Evolutionary conservation across 2,329 filamentous ascomycete species (phyloP).

Genomic region (Monosporascus cannonballus): DNA sequence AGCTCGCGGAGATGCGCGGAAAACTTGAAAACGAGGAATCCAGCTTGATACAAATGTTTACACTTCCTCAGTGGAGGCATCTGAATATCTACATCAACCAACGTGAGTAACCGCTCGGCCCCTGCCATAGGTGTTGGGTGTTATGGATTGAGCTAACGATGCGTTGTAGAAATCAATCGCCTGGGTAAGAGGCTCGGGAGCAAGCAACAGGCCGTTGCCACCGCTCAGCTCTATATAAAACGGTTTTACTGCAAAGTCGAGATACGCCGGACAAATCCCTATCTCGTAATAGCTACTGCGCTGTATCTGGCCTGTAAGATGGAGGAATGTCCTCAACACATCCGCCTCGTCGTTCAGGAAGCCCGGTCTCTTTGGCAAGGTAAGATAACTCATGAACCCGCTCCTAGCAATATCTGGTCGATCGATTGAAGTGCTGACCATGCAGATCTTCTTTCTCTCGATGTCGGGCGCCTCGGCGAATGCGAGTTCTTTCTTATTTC

Average conservation of each 20-base stretch:
- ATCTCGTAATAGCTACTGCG: constrained; percentile 86
- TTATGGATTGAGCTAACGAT: constrained; percentile 1
- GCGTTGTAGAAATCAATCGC: constrained; percentile 62
- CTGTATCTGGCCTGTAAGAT: constrained; percentile 96
- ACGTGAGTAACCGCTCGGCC: constrained; percentile 48
- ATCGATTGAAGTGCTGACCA: constrained; percentile 7
- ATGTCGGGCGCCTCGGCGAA: constrained; percentile 81
- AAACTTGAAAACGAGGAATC: constrained; percentile 73
- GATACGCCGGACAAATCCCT: constrained; percentile 87
- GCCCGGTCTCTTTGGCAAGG: constrained; percentile 78
- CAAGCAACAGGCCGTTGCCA: constrained; percentile 88
- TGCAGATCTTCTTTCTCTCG: constrained; percentile 62
- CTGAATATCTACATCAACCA: constrained; percentile 90
- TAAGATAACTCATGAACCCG: constrained; percentile 21
- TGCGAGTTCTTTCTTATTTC: constrained; percentile 92
- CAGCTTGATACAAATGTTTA: constrained; percentile 68
- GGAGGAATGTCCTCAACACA: constrained; percentile 96
- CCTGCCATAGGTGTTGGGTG: background rate
- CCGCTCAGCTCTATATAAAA: constrained; percentile 90
- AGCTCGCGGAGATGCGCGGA: constrained; percentile 68
- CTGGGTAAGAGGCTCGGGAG: constrained; percentile 78
- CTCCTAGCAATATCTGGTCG: background rate
- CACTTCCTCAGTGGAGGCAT: constrained; percentile 74
- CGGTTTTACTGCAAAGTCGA: constrained; percentile 90
- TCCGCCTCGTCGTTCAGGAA: constrained; percentile 82